These are phyloP conservation scores for Ceratobasidium sp. DNA, from an alignment of 1,284 basidiomycete species.

Conservation along the genomic window DNA sequence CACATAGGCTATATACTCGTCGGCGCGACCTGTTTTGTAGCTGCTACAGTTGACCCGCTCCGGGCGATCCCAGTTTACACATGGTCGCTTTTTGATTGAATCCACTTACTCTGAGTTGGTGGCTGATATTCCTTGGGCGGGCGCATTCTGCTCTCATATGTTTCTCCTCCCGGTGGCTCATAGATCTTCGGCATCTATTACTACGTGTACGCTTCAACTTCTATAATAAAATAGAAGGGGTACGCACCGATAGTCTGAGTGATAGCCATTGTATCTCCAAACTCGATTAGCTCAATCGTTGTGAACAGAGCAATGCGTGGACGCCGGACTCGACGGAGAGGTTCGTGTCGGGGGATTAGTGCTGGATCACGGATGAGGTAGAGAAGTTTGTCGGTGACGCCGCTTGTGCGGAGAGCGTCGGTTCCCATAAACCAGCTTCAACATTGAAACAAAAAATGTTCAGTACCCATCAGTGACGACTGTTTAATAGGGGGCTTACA, in stretches of 20 bases:
- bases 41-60: no score
- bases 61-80: no score
- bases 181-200: no score
- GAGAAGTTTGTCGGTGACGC: conserved; percentile 86
- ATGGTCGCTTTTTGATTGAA: no score
- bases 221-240: neutral
- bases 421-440: conserved; percentile 91
- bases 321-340: conserved; percentile 80
- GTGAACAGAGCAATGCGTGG: conserved; percentile 85
- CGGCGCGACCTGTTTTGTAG: no score
- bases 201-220: no score
- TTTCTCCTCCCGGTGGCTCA: no score
- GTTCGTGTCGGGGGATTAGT: conserved; percentile 74
- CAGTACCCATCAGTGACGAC: conserved; percentile 51
- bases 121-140: no score
- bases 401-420: conserved; percentile 84
- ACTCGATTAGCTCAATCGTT: conserved; percentile 84
- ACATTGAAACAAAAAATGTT: neutral
- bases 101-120: no score
- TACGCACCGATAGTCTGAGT: conserved; percentile 88
- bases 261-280: conserved; percentile 91
- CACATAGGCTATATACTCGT: no score
- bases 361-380: conserved; percentile 84
- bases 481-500: conserved; percentile 63
- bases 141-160: neutral